These are phyloP conservation scores for Medicago lupulina DNA, from an alignment of 306 rosid genomes.

Conservation along the genomic window DNA sequence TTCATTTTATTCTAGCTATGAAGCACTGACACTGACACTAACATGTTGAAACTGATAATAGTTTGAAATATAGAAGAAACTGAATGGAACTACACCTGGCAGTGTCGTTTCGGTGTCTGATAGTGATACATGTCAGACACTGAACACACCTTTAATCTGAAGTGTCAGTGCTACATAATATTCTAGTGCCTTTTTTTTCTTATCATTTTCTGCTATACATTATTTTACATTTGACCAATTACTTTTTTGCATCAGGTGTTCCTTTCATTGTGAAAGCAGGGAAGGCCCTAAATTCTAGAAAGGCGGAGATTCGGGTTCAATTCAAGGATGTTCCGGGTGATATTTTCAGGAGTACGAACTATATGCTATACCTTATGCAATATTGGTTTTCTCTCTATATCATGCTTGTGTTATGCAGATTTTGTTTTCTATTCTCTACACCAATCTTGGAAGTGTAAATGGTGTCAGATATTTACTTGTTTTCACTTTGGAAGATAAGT, in stretches of 20 bases:
- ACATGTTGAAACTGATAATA: neutral
- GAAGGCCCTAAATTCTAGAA: conserved; percentile 86
- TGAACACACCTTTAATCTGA: neutral
- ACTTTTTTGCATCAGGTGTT: conserved; percentile 63
- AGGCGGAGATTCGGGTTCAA: conserved; percentile 96
- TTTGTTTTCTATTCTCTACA: neutral
- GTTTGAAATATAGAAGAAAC: neutral
- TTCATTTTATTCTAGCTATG: neutral
- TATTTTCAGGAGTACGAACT: conserved; percentile 82
- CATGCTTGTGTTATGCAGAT: conserved; percentile 23
- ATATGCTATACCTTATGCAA: conserved; percentile 26
- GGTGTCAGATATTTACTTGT: neutral
- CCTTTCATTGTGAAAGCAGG: conserved; percentile 97
- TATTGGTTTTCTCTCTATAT: conserved; percentile 37
- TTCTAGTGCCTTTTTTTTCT: neutral
- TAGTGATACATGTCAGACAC: neutral
- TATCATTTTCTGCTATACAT: neutral
- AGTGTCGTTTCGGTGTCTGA: neutral
- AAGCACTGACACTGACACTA: neutral
- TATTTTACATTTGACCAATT: conserved; percentile 21
- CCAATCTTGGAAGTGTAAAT: conserved; percentile 27
- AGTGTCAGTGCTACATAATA: neutral
- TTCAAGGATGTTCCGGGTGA: conserved; percentile 99
- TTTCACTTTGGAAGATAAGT: neutral
- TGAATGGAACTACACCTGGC: neutral